These are phyloP conservation scores for Syzygium grande DNA, from an alignment of 345 rosid species.

Conservation along the genomic window DNA sequence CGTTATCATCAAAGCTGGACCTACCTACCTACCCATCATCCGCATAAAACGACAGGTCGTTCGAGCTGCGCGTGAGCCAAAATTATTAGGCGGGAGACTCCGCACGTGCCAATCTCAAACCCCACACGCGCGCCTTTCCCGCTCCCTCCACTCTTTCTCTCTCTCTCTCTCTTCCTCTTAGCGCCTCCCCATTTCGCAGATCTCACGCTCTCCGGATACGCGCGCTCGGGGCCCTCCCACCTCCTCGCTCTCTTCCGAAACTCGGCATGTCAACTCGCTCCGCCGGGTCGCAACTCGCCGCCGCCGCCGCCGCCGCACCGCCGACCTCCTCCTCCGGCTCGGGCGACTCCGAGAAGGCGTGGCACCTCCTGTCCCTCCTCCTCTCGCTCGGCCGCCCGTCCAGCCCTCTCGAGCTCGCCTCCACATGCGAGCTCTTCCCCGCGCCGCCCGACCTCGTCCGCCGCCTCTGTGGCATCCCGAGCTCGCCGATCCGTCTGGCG, in stretches of 20 bases:
- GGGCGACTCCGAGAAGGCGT: conserved; percentile 30
- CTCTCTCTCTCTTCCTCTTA: neutral
- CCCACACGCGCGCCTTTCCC: neutral
- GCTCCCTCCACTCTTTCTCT: neutral
- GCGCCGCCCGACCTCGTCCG: conserved; percentile 26
- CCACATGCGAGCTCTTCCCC: conserved; percentile 26
- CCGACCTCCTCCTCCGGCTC: conserved; percentile 2
- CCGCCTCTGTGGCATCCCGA: conserved; percentile 31
- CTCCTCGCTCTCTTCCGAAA: neutral
- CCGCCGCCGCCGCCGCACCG: neutral
- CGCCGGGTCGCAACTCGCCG: neutral
- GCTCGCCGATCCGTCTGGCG: conserved; percentile 37
- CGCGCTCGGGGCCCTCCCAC: neutral
- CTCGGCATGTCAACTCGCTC: conserved; percentile 17
- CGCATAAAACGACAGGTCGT: neutral
- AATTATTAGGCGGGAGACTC: conserved; percentile 9
- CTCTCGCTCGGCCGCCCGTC: conserved; percentile 40
- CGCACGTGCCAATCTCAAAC: conserved; percentile 23
- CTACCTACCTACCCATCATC: neutral
- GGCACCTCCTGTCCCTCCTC: conserved; percentile 45
- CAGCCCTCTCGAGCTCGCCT: conserved; percentile 25
- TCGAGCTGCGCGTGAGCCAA: neutral
- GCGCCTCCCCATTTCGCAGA: neutral
- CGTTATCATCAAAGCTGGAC: neutral
- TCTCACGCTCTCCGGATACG: neutral